Evolutionary conservation across 2,329 filamentous ascomycete species (phyloP).

Genomic region (Diaporthe citri): DNA sequence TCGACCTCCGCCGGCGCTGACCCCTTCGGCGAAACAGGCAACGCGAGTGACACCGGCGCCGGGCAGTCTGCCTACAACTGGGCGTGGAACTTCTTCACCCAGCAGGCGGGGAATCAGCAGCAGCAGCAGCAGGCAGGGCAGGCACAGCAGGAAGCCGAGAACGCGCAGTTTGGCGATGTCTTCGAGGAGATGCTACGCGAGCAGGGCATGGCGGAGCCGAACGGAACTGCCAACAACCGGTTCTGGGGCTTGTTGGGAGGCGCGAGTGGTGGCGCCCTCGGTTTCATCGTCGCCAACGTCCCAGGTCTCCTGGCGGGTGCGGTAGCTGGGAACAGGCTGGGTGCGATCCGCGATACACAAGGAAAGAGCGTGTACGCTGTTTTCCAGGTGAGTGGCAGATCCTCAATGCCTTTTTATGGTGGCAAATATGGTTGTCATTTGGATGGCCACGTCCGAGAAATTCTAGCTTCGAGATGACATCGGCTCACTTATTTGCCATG

Average conservation of each 20-base stretch:
- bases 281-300: constrained; percentile 95
- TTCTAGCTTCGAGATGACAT: neutral
- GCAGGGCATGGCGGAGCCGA: constrained; percentile 83
- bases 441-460: neutral
- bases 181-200: constrained; percentile 94
- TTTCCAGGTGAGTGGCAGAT: constrained; percentile 68
- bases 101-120: constrained; percentile 44
- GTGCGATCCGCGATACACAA: constrained; percentile 87
- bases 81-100: constrained; percentile 75
- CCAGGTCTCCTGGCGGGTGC: constrained; percentile 90
- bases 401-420: neutral
- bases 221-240: constrained; percentile 71
- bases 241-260: constrained; percentile 93
- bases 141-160: constrained; percentile 69
- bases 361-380: constrained; percentile 97
- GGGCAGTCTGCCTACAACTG: constrained; percentile 75
- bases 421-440: no score
- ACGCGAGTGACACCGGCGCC: constrained; percentile 52
- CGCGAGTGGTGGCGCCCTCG: constrained; percentile 87
- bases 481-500: neutral
- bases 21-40: constrained; percentile 62
- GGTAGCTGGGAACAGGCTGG: constrained; percentile 92
- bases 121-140: constrained; percentile 47
- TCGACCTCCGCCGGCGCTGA: constrained; percentile 57
- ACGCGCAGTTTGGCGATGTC: constrained; percentile 87